Evolutionary conservation across 163 green algal genomes (phyloP).

Genomic region (Prototheca wickerhamii): DNA sequence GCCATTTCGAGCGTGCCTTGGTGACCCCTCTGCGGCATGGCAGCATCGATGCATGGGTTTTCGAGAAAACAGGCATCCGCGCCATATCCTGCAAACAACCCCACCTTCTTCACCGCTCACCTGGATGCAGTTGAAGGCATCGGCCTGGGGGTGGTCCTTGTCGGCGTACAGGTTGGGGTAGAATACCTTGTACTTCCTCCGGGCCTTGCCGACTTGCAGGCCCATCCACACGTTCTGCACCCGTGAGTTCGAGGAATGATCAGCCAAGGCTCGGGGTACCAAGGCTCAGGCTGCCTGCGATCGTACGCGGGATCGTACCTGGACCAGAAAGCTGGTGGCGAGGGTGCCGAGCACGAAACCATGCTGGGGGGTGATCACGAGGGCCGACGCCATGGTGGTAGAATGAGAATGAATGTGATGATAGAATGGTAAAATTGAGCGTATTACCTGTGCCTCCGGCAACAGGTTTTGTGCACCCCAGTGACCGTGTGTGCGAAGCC

Average conservation of each 20-base stretch:
- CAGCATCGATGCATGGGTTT: background rate
- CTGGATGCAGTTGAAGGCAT: conserved; percentile 54
- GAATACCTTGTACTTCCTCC: conserved; percentile 35
- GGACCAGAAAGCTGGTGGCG: background rate
- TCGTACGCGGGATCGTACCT: too few relatives aligned
- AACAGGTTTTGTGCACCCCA: too few relatives aligned
- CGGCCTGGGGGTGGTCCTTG: conserved; percentile 7
- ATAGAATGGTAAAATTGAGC: too few relatives aligned
- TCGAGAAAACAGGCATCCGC: too few relatives aligned
- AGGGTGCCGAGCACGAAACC: background rate
- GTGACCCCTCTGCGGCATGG: conserved; percentile 32
- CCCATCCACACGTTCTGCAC: conserved; percentile 2
- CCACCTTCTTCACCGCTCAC: background rate
- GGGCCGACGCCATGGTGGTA: background rate
- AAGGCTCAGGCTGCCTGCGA: too few relatives aligned
- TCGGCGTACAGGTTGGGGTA: conserved; percentile 46
- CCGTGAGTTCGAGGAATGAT: too few relatives aligned
- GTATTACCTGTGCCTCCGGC: too few relatives aligned
- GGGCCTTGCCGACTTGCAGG: conserved; percentile 13
- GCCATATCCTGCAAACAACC: background rate
- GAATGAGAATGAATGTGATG: background rate
- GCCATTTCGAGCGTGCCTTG: conserved; percentile 62
- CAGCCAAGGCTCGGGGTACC: too few relatives aligned
- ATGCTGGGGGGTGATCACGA: conserved; percentile 4
- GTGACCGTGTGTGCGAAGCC: too few relatives aligned